Percentiles rank a stretch among this genome's conserved stretches.
These are phyloP conservation scores for Knoxia roxburghii DNA, from an alignment of 257 asterid genomes.

Conservation along the genomic window DNA sequence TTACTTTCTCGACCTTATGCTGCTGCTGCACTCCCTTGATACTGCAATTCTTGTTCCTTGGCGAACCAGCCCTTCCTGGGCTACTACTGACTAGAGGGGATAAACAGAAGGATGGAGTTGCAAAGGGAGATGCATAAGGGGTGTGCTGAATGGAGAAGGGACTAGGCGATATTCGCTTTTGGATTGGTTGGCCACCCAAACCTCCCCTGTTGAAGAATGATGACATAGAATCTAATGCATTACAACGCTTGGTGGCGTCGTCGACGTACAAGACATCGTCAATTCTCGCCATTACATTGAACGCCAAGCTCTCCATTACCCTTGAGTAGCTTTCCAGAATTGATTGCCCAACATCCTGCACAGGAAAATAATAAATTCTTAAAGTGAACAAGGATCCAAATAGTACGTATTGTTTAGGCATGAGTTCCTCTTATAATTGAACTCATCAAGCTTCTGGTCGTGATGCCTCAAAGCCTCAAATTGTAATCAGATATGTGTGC, in stretches of 20 bases:
- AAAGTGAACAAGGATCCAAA: too few species aligned
- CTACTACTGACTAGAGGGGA: slow-evolving; percentile 66
- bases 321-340: slow-evolving; percentile 97
- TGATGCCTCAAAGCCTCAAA: not conserved
- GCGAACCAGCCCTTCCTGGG: slow-evolving; percentile 56
- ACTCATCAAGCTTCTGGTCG: not conserved
- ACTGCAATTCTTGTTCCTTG: slow-evolving; percentile 40
- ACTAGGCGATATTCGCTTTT: slow-evolving; percentile 89
- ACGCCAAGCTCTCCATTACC: slow-evolving; percentile 98
- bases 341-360: slow-evolving; percentile 94
- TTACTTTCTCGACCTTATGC: slow-evolving; percentile 44
- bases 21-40: slow-evolving; percentile 23
- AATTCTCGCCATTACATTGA: slow-evolving; percentile 88
- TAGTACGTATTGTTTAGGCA: not conserved
- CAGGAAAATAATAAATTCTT: slow-evolving; percentile 13
- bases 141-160: slow-evolving; percentile 93
- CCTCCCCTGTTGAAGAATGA: slow-evolving; percentile 72
- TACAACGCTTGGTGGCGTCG: slow-evolving; percentile 63
- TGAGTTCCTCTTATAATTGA: not conserved
- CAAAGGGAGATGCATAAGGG: slow-evolving; percentile 87
- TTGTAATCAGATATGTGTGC: not conserved
- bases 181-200: slow-evolving; percentile 75
- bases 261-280: slow-evolving; percentile 86
- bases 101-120: slow-evolving; percentile 81
- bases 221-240: slow-evolving; percentile 62